Conservation (phyloP, 352 stramenopile species). For the Phytophthora fragariaefolia region DNA sequence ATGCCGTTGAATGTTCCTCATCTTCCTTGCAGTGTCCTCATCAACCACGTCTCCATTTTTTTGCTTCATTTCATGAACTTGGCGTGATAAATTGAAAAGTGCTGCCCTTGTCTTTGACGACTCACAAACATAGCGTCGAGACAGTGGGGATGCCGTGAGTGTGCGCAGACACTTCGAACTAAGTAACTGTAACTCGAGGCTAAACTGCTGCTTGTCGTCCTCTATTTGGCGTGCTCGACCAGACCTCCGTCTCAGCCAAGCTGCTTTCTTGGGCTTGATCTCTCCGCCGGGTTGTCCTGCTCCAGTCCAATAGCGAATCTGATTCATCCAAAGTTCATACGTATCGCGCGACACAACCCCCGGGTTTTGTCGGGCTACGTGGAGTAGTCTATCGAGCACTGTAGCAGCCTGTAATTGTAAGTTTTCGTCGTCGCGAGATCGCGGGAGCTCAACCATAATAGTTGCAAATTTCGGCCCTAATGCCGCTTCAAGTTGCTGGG, state of each 20-base stretch:
- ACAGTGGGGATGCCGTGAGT: conserved; percentile 55
- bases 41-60: background rate
- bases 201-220: conserved; percentile 14
- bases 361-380: conserved; percentile 48
- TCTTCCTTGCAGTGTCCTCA: conserved; percentile 20
- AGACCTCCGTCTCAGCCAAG: conserved; percentile 26
- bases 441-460: conserved; percentile 52
- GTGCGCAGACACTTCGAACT: conserved; percentile 62
- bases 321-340: conserved; percentile 73
- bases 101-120: conserved; percentile 55
- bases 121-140: conserved; percentile 56
- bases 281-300: conserved; percentile 11
- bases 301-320: conserved; percentile 53
- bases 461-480: conserved; percentile 46
- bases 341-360: conserved; percentile 42
- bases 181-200: conserved; percentile 43
- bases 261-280: conserved; percentile 8
- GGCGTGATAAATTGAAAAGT: conserved; percentile 57
- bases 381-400: conserved; percentile 55
- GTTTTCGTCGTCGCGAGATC: conserved; percentile 10
- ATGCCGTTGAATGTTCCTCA: conserved; percentile 39
- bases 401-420: conserved; percentile 58
- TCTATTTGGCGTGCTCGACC: conserved; percentile 6
- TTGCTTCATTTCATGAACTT: conserved; percentile 52
- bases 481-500: conserved; percentile 40